phyloP scores from a whole-genome alignment of 495 filamentous ascomycete species.

The Penicillium soppii region DNA sequence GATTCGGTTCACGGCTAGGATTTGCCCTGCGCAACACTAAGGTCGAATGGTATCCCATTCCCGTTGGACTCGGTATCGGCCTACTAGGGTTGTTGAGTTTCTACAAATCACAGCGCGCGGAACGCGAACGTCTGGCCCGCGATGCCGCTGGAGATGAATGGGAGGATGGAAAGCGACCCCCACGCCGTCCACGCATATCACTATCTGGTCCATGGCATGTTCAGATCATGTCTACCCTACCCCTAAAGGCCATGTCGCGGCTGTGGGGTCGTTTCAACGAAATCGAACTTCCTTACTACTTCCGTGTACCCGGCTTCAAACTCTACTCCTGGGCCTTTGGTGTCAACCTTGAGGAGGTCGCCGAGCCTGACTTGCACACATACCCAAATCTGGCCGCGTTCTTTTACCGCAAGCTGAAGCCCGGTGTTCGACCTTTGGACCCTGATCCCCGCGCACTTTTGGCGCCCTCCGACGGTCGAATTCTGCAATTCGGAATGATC shows the following conservation, averaged over 20 bases:
- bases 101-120: conserved; percentile 67
- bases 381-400: conserved; percentile 95
- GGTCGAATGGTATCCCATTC: conserved; percentile 95
- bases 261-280: conserved; percentile 97
- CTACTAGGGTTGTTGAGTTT: conserved; percentile 84
- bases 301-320: conserved; percentile 92
- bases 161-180: conserved; percentile 55
- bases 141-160: conserved; percentile 51
- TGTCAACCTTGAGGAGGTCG: conserved; percentile 85
- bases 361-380: conserved; percentile 79
- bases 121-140: conserved; percentile 42
- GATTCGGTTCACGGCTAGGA: conserved; percentile 62
- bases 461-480: conserved; percentile 83
- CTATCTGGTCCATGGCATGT: conserved; percentile 95
- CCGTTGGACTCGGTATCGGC: conserved; percentile 81
- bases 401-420: conserved; percentile 94
- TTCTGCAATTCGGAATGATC: conserved; percentile 91
- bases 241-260: conserved; percentile 88
- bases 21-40: conserved; percentile 70
- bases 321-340: conserved; percentile 92
- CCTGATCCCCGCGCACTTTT: conserved; percentile 74
- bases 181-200: conserved; percentile 62
- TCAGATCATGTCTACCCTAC: conserved; percentile 92
- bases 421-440: conserved; percentile 84
- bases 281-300: conserved; percentile 81